Evolutionary conservation across 2,329 filamentous ascomycete genomes (phyloP), one percentile per base, ranked within the genome.

Genomic region (Trichoderma afroharzianum): DNA sequence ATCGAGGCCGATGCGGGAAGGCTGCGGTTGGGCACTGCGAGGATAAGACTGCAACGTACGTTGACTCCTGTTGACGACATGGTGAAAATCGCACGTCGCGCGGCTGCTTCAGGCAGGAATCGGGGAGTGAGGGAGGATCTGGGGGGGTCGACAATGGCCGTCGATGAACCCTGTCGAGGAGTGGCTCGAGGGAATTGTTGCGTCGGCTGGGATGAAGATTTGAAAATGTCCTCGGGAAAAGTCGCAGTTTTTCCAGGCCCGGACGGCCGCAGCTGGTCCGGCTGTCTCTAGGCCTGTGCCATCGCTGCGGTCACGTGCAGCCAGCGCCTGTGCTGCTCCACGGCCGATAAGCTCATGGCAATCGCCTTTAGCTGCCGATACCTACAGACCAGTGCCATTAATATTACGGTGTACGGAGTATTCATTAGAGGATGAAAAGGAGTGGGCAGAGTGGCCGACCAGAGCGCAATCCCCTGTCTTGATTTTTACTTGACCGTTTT

Each of bases 41-140:
- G 59, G 47, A 53, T 21, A 36, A 50, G 59, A 43, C 68, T 43
- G 53, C 57, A 61, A 86, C 85, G 75, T 84, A 92, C 90, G 83
- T 92, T 92, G 81, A 91, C 88, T 86, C 89, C 89, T 81, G 90
- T 90, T 76, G 88, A 85, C 83, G 89, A 88, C 89, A 91, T 91
- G 85, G 83, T 77, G 79, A 77, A 80, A 77, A 80, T 80, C 78
- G 84, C 80, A 81, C 81, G 81, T 73, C 79, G 81, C 81, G 81
- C 82, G 80, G 80, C 76, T 78, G 77, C 76, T 80, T 80, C 75
- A 75, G 78, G 78, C 78, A 77, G 77, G 77, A 77, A 78, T 79
- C 78, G 78, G 77, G 77, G 75, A 77, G 77, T 77, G 75, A 78
- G 76, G 76, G 76, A 78, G 79, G 77, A 76, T 76, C 77, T 79